These are phyloP conservation scores for Seiridium unicorne DNA, from an alignment of 2,329 filamentous ascomycete genomes.

Conservation along the genomic window DNA sequence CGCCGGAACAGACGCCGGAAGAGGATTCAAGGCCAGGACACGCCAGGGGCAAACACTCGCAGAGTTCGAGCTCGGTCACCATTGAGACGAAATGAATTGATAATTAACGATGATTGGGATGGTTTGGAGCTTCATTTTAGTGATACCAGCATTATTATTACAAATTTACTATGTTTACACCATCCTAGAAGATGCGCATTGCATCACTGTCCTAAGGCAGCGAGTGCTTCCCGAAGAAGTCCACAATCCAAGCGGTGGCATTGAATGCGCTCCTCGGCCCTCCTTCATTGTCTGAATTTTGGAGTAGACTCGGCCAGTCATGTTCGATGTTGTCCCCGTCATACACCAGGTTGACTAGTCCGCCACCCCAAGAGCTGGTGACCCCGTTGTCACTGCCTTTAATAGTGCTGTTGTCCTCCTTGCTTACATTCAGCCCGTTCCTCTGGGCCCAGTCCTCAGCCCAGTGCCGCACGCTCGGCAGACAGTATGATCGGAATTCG, in stretches of 20 bases:
- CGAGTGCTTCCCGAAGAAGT: constrained; percentile 5
- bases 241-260: constrained; percentile 6
- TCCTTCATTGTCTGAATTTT: constrained; percentile 8
- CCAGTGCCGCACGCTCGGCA: constrained; percentile 39
- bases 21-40: not conserved
- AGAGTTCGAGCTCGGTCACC: not conserved
- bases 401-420: constrained; percentile 2
- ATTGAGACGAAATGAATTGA: not conserved
- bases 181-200: no score
- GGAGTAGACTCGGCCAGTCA: constrained; percentile 9
- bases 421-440: constrained; percentile 15
- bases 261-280: constrained; percentile 3
- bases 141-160: not conserved
- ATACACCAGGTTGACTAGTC: constrained; percentile 9
- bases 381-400: not conserved
- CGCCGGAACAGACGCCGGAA: not conserved
- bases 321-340: constrained; percentile 10
- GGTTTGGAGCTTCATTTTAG: not conserved
- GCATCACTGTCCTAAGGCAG: not conserved
- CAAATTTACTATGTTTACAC: no score
- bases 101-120: not conserved
- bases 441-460: constrained; percentile 32
- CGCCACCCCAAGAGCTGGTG: constrained; percentile 1
- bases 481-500: constrained; percentile 31
- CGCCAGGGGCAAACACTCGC: not conserved